Evolutionary conservation across 768 basidiomycete genomes (phyloP).

Genomic region (Amyloporia xantha): DNA sequence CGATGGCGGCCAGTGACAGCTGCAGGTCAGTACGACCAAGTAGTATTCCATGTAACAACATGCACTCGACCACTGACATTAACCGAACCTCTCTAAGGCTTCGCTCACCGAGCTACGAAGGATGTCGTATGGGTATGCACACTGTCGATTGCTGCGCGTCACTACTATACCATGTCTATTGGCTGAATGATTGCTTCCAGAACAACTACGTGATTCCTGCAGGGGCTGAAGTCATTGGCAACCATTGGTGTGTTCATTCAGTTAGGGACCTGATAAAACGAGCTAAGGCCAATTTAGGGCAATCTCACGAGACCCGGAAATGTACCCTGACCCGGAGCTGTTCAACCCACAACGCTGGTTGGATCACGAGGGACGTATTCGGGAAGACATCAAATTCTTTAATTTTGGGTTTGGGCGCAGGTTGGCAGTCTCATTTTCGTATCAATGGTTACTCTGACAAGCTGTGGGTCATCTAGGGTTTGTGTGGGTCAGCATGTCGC

Average conservation of each 20-base stretch:
- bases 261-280: too few species aligned
- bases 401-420: slow-evolving; percentile 31
- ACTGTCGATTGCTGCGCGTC: background rate
- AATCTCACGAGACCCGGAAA: slow-evolving; percentile 26
- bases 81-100: slow-evolving; percentile 35
- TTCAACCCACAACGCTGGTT: slow-evolving; percentile 31
- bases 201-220: slow-evolving; percentile 35
- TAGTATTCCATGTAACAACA: background rate
- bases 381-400: slow-evolving; percentile 25
- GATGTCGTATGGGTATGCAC: slow-evolving; percentile 53
- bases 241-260: slow-evolving; percentile 29
- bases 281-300: too few species aligned
- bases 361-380: slow-evolving; percentile 22
- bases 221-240: slow-evolving; percentile 32
- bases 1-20: slow-evolving; percentile 36
- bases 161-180: background rate
- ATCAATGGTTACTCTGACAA: too few species aligned
- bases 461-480: slow-evolving; percentile 26
- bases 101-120: slow-evolving; percentile 56
- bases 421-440: background rate
- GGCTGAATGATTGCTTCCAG: slow-evolving; percentile 9
- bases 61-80: too few species aligned
- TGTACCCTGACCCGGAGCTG: slow-evolving; percentile 26
- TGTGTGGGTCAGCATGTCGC: slow-evolving; percentile 64
- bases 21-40: slow-evolving; percentile 17